Base-by-base conservation (phyloP, 2,329 filamentous ascomycete species). In the Juglanconis sp. region DNA sequence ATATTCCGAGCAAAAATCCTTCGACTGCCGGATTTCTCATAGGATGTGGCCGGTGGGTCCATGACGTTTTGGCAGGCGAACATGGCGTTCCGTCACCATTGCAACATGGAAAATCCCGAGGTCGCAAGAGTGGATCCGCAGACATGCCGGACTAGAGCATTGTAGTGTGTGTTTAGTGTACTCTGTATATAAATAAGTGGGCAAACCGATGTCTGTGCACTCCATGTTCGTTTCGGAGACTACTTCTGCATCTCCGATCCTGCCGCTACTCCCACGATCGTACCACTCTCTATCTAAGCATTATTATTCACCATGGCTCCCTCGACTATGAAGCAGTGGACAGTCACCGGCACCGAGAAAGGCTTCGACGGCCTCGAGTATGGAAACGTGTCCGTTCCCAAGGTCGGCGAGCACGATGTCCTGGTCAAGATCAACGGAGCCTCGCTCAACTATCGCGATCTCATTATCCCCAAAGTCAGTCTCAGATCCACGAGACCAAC, bases 381-480 rank as follows among this genome's bases (percentile, higher is more conserved):
- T 66, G 74, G 80, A 61, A 79, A 85, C 65, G 74, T 81, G 52
- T 68, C 79, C 1, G 68, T 91, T 3, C 86, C 87, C 13, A 74
- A 84, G 65, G 69, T 88, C 1, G 88, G 88, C 51, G 88, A 91
- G 57, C 83, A 83, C 63, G 86, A 93, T 32, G 88, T 92, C 5
- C 79, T 93, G 38, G 85, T 93, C 66, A 89, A 88, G 72, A 78
- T 84, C 32, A 74, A 77, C 54, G 80, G 77, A 13, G 81, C 77
- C 5, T 81, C 81, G 34, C 76, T 84, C 54, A 84, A 84, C 73
- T 84, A 79, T 69, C 81, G 81, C 57, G 81, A 84, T 64, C 72
- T 83, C 54, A 75, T 80, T 64, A 81, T 84, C 56, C 75, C 80
- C 34, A 69, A 68, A 66, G 73, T 70, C 60, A 47, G 56, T 54